Evolutionary conservation across 306 rosid species (phyloP).

Genomic region (Casuarina cunninghamiana): DNA sequence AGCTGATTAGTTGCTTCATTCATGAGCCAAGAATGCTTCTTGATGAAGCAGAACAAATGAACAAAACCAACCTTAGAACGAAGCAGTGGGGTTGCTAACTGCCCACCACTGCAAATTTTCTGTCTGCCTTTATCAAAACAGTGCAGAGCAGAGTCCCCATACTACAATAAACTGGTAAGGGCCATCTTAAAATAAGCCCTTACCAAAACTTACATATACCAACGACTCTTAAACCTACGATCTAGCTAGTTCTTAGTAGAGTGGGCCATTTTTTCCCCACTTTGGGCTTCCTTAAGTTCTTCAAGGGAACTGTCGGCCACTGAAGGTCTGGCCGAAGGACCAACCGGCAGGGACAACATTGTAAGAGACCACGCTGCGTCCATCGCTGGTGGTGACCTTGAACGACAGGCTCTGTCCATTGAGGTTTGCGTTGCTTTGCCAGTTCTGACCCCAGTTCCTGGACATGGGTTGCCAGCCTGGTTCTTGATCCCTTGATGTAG

Average conservation of each 20-base stretch:
- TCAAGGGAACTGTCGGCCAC: constrained; percentile 52
- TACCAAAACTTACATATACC: constrained; percentile 16
- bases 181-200: constrained; percentile 44
- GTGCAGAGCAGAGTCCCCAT: constrained; percentile 26
- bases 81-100: constrained; percentile 44
- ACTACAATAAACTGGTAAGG: constrained; percentile 21
- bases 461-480: constrained; percentile 73
- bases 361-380: constrained; percentile 50
- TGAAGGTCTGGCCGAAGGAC: constrained; percentile 78
- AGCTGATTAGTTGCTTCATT: not conserved
- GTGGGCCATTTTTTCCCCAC: not conserved
- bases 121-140: constrained; percentile 33
- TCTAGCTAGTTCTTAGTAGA: not conserved
- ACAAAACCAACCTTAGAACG: constrained; percentile 3
- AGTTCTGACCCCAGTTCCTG: constrained; percentile 86
- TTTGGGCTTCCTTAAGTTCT: not conserved
- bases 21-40: not conserved
- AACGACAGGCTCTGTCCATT: constrained; percentile 75
- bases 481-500: constrained; percentile 73
- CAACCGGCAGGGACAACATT: constrained; percentile 55
- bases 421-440: constrained; percentile 75
- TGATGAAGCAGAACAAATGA: not conserved
- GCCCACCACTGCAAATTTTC: constrained; percentile 51
- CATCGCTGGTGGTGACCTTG: constrained; percentile 66
- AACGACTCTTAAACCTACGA: not conserved